Conservation (phyloP, 345 rosid genomes). For the Euclidium syriacum region DNA sequence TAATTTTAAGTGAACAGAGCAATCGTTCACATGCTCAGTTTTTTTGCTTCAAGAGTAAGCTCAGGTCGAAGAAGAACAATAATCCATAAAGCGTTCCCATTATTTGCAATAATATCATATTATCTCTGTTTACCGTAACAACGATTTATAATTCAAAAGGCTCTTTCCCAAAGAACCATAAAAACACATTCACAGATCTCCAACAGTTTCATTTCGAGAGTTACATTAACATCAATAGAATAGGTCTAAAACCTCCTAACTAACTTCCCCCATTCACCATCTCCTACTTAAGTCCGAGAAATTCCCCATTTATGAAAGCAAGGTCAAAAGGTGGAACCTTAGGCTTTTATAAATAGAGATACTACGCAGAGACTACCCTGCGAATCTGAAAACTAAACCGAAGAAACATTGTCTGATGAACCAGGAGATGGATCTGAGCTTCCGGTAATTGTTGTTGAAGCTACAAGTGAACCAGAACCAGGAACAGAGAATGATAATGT, state of each 20-base stretch:
- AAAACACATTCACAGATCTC: conserved; percentile 19
- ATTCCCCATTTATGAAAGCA: conserved; percentile 6
- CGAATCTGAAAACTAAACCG: conserved; percentile 18
- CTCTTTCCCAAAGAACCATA: conserved; percentile 9
- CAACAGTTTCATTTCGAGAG: conserved; percentile 5
- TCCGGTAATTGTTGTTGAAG: conserved; percentile 46
- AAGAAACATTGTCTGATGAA: conserved; percentile 25
- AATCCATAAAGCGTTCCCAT: conserved; percentile 8
- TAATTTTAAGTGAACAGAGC: too few species aligned
- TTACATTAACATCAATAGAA: conserved; percentile 20
- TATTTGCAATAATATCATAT: conserved; percentile 2
- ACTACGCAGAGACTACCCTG: conserved; percentile 1
- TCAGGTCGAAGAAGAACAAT: too few species aligned
- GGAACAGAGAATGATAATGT: conserved; percentile 33
- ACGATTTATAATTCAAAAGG: background rate
- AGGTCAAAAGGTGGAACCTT: conserved; percentile 15
- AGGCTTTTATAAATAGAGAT: conserved; percentile 7
- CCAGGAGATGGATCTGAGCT: conserved; percentile 42
- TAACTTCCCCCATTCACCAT: conserved; percentile 8
- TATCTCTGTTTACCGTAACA: conserved; percentile 16
- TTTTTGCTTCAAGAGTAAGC: too few species aligned
- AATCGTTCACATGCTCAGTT: too few species aligned
- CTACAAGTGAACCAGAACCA: conserved; percentile 41
- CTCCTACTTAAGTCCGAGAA: conserved; percentile 17
- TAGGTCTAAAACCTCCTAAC: conserved; percentile 26